Evolutionary conservation across 305 asterid species (phyloP), one percentile per base, ranked within the genome.

Genomic region (Fraxinus xanthoxyloides): DNA sequence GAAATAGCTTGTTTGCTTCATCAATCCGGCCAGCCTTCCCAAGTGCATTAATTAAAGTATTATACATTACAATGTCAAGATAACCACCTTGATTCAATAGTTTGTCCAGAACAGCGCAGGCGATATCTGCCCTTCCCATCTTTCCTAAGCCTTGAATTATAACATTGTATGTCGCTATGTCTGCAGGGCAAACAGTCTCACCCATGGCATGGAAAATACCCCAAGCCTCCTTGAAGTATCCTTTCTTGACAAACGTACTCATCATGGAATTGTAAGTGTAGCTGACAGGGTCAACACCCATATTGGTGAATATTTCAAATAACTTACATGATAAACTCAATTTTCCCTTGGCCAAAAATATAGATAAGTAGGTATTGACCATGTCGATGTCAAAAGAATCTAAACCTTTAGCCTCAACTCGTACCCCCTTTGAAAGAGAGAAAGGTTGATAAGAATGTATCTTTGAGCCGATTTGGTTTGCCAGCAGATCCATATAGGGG

Each of bases 61-160:
- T 96, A 67, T 96, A 96, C 99, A 96, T 96, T 84, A 94, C 94
- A 79, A 92, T 86, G 85, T 96, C 99, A 15, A 96, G 94, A 88
- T 87, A 93, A 30, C 98, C 99, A 10, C 98, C 98, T 80, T 92
- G 96, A 75, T 87, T 84, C 84, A 81, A 84, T 67, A 96, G 85
- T 77, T 94, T 92, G 23, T 93, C 93, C 30, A 93, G 93, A 69
- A 96, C 95, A 56, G 90, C 91, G 84, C 87, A 85, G 7, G 97
- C 98, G 5, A 96, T 90, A 91, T 96, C 98, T 6, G 97, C 98
- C 84, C 94, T 87, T 72, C 99, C 97, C 95, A 92, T 92, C 88
- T 92, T 92, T 79, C 97, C 98, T 26, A 96, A 83, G 35, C 98
- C 97, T 87, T 94, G 97, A 73, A 96, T 91, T 70, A 96, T 90